Percentiles rank a stretch among this genome's conserved stretches.
phyloP scores from a whole-genome alignment of 2,329 filamentous ascomycete genomes.

The Helminthosporium solani region DNA sequence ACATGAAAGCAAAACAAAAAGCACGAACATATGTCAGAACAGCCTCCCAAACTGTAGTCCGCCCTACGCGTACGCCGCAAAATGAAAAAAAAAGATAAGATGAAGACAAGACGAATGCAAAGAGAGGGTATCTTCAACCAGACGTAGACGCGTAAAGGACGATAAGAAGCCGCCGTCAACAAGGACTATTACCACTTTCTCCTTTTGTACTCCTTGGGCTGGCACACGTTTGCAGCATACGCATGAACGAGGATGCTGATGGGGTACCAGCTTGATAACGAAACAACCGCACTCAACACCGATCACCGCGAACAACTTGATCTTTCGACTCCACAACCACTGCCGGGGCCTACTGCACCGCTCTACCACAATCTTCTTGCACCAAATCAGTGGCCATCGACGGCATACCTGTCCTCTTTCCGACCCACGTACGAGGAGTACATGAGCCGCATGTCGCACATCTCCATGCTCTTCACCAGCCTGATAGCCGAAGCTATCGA shows the following conservation, averaged over 20 bases:
- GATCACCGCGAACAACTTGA: constrained; percentile 89
- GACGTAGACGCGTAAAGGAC: constrained; percentile 10
- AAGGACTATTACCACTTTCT: constrained; percentile 13
- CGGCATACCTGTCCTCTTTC: constrained; percentile 65
- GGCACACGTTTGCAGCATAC: neutral
- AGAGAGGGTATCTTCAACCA: constrained; percentile 18
- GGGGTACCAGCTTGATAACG: constrained; percentile 50
- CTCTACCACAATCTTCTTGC: constrained; percentile 73
- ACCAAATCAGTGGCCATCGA: constrained; percentile 77
- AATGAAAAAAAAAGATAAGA: constrained; percentile 5
- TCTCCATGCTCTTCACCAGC: constrained; percentile 73
- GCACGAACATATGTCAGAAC: constrained; percentile 6
- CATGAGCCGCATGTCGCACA: constrained; percentile 70
- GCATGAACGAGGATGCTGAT: constrained; percentile 3
- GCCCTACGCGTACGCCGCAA: constrained; percentile 1
- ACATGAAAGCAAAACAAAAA: constrained; percentile 4
- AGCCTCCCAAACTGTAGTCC: neutral
- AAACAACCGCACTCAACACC: constrained; percentile 68
- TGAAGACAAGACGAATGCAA: neutral
- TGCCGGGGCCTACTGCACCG: constrained; percentile 64
- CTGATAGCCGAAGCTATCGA: constrained; percentile 83
- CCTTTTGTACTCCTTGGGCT: neutral
- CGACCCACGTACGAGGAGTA: constrained; percentile 70
- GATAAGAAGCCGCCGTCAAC: neutral
- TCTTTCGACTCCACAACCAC: constrained; percentile 73